These are phyloP conservation scores for Oxytropis ochrocephala DNA, from an alignment of 306 rosid species.

Conservation along the genomic window DNA sequence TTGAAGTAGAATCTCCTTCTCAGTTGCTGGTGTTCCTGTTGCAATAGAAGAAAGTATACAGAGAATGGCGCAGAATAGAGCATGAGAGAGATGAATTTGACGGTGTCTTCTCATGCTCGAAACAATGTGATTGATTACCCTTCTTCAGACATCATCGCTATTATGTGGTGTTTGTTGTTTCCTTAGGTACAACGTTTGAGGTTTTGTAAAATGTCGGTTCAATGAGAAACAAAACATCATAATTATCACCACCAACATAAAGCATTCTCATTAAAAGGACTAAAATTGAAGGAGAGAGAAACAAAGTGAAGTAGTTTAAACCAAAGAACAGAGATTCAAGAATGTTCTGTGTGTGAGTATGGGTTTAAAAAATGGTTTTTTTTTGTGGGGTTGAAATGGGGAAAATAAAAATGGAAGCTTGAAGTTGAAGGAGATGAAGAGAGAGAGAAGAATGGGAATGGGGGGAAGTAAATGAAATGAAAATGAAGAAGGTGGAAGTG, in stretches of 20 bases:
- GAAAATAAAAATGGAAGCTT: constrained; percentile 35
- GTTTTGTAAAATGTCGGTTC: constrained; percentile 21
- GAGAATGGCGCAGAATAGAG: constrained; percentile 49
- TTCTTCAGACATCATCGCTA: constrained; percentile 58
- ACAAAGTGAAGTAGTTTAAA: no score
- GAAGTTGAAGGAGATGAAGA: constrained; percentile 9
- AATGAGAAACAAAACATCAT: constrained; percentile 22
- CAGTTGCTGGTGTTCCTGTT: constrained; percentile 44
- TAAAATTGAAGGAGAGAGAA: no score
- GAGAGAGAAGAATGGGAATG: constrained; percentile 26
- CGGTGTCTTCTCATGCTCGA: constrained; percentile 80
- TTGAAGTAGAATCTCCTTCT: constrained; percentile 83
- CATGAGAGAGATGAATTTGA: constrained; percentile 56
- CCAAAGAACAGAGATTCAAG: constrained; percentile 37
- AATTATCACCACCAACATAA: constrained; percentile 32
- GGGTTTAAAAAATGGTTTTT: not conserved
- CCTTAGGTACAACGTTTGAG: constrained; percentile 22
- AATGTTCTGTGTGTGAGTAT: not conserved
- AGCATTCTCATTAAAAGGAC: constrained; percentile 38
- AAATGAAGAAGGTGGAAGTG: constrained; percentile 26
- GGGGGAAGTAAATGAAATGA: constrained; percentile 33
- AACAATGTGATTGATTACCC: constrained; percentile 45
- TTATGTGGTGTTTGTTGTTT: constrained; percentile 18
- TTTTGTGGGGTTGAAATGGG: constrained; percentile 22
- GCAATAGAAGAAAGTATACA: constrained; percentile 34